phyloP scores from a whole-genome alignment of 805 yeast species.

The Kazachstania viticola region DNA sequence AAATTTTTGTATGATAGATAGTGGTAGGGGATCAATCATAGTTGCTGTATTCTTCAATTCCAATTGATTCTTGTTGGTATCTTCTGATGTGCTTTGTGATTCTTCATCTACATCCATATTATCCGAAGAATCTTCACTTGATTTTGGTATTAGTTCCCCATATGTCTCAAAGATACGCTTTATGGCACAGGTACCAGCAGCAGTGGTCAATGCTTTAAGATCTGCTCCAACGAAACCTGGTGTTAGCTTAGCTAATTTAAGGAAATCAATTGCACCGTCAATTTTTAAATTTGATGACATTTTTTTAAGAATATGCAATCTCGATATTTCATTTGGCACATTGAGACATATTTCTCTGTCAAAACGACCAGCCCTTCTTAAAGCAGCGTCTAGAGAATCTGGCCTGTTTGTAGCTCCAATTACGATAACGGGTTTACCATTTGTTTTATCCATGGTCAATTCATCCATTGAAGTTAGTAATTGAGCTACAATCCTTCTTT shows the following conservation, averaged over 20 bases:
- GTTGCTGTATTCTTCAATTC: constrained; percentile 25
- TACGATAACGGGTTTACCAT: constrained; percentile 84
- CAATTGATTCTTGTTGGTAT: neutral
- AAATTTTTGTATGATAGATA: constrained; percentile 63
- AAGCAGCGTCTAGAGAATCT: constrained; percentile 86
- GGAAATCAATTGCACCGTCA: constrained; percentile 59
- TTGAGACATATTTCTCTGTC: constrained; percentile 89
- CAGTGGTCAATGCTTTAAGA: constrained; percentile 82
- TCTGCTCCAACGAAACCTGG: constrained; percentile 99
- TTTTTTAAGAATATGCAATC: constrained; percentile 63
- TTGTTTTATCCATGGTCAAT: constrained; percentile 74
- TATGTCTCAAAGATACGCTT: constrained; percentile 72
- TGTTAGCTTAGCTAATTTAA: constrained; percentile 73
- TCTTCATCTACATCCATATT: constrained; percentile 9
- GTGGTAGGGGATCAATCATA: constrained; percentile 26
- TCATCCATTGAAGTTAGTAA: constrained; percentile 91
- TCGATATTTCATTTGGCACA: constrained; percentile 83
- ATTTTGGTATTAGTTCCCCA: constrained; percentile 4
- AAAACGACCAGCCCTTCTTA: constrained; percentile 93
- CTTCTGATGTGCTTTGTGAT: too few relatives aligned
- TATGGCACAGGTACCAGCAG: constrained; percentile 91
- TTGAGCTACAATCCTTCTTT: constrained; percentile 91
- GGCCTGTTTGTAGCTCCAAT: constrained; percentile 97
- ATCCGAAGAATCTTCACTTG: neutral
- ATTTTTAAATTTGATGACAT: constrained; percentile 60